phyloP scores from a whole-genome alignment of 352 stramenopile genomes.

The Salisapilia sapeloensis region DNA sequence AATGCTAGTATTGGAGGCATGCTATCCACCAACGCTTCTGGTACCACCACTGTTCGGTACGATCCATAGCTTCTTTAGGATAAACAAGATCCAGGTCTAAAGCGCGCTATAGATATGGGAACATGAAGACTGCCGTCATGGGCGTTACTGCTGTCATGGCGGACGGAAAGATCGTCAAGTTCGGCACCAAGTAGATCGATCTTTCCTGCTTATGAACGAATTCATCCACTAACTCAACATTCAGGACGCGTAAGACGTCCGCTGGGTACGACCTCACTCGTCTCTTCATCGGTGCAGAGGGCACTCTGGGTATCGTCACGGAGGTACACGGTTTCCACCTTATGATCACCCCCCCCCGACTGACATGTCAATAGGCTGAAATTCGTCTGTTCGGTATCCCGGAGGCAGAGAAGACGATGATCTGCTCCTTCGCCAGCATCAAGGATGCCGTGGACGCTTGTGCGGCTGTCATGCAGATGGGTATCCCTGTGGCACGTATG shows the following conservation, averaged over 20 bases:
- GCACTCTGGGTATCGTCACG: conserved; percentile 91
- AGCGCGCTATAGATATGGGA: conserved; percentile 89
- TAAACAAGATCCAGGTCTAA: no score
- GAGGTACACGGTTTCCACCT: conserved; percentile 18
- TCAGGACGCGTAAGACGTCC: conserved; percentile 86
- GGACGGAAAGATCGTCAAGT: conserved; percentile 78
- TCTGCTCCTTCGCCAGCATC: conserved; percentile 88
- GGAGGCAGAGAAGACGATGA: conserved; percentile 79
- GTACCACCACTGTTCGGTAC: conserved; percentile 76
- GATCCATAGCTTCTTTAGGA: no score
- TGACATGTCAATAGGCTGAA: conserved; percentile 28
- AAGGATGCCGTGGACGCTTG: conserved; percentile 72
- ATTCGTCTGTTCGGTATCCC: conserved; percentile 89
- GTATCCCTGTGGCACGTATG: conserved; percentile 73
- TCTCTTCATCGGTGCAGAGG: conserved; percentile 92
- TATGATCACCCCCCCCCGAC: conserved; percentile 1
- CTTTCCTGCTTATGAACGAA: background rate
- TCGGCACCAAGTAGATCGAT: conserved; percentile 57
- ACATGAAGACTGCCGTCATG: conserved; percentile 96
- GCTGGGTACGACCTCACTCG: conserved; percentile 94
- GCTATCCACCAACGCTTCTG: conserved; percentile 81
- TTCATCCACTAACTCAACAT: background rate
- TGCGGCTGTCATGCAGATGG: conserved; percentile 77
- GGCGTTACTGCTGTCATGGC: conserved; percentile 85
- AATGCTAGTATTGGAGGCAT: conserved; percentile 95